These are phyloP conservation scores for Scheffersomyces illinoinensis DNA, from an alignment of 1,139 yeast species.

Conservation along the genomic window DNA sequence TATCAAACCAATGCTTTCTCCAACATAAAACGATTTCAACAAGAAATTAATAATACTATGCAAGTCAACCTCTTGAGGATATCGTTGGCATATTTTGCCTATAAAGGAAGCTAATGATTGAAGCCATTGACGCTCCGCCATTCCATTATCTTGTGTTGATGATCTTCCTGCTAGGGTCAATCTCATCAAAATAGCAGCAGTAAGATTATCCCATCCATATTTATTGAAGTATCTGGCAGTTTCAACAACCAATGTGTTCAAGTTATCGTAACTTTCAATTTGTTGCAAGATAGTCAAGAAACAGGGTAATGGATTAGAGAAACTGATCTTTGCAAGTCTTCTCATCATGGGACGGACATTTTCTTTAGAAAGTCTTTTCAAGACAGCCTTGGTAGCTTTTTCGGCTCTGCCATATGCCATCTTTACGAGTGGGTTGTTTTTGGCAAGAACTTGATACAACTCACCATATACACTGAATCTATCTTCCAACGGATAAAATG, in stretches of 20 bases:
- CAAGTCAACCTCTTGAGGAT: constrained; percentile 52
- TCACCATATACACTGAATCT: constrained; percentile 87
- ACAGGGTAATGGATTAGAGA: constrained; percentile 81
- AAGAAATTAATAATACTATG: constrained; percentile 59
- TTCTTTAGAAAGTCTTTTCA: constrained; percentile 86
- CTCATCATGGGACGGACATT: constrained; percentile 79
- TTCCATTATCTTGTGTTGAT: constrained; percentile 74
- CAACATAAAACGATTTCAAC: constrained; percentile 63
- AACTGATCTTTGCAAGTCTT: constrained; percentile 72
- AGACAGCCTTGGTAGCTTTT: constrained; percentile 75
- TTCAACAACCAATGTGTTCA: constrained; percentile 75
- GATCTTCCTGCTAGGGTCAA: constrained; percentile 66
- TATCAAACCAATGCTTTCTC: constrained; percentile 64
- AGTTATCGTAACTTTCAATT: constrained; percentile 90
- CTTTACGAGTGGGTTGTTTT: constrained; percentile 59
- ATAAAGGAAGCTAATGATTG: constrained; percentile 70
- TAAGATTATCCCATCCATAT: constrained; percentile 85
- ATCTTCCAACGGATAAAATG: constrained; percentile 56
- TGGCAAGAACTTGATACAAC: constrained; percentile 57
- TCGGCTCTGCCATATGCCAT: constrained; percentile 71
- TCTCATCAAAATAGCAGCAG: constrained; percentile 71
- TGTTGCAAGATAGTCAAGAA: constrained; percentile 63
- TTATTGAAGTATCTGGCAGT: constrained; percentile 77
- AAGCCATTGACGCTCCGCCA: constrained; percentile 83
- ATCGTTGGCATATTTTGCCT: constrained; percentile 60